Base-by-base conservation (phyloP, 441 rosid genomes). In the Gossypium davidsonii region DNA sequence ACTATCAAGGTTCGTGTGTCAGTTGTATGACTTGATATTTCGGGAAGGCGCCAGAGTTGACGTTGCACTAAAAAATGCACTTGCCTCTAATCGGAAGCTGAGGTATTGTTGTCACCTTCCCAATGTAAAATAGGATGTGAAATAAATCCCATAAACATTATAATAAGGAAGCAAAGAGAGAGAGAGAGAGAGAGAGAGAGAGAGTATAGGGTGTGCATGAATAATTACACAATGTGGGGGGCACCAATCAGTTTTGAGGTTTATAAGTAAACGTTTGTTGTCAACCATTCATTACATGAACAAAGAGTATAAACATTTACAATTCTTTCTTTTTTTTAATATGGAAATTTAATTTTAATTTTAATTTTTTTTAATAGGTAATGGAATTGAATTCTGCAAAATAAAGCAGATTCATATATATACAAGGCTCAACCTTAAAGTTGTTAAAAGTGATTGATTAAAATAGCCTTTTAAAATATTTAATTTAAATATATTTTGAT, bases 71-170 rank as follows among this genome's bases (percentile, higher is more conserved):
- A 88, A 84, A 64, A 87, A 67, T 67, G 90, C 90, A 51, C 95
- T 90, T 69, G 84, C 89, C 62, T 82, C 83, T 0, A 90, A 88
- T 77, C 80, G 87, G 69, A 84, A 82, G 79, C 81, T 88, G 77
- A 90, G 90, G 82, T 94, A 88, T 79, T 77, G 80, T 46, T 92
- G 93, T 71, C 98, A 94, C 83, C 90, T 90, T 76, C 91, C 97
- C n/a, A 73, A 79, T 80, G 82, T 78, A 76, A 77, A 80, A 25
- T 82, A 84, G 81, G n/a, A 7, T 49, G 72, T 63, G 21, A 12
- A 49, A 66, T 56, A 55, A 49, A 62, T 49, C 46, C 48, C 39
- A 42, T 67, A 56, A 67, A 67, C 68, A 31, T 56, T 0, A 21
- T 42, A 42, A 64, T 18, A 57, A 11, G 7, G 44, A 42, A n/a